These are phyloP conservation scores for Stellera chamaejasme DNA, from an alignment of 345 rosid genomes.

Conservation along the genomic window DNA sequence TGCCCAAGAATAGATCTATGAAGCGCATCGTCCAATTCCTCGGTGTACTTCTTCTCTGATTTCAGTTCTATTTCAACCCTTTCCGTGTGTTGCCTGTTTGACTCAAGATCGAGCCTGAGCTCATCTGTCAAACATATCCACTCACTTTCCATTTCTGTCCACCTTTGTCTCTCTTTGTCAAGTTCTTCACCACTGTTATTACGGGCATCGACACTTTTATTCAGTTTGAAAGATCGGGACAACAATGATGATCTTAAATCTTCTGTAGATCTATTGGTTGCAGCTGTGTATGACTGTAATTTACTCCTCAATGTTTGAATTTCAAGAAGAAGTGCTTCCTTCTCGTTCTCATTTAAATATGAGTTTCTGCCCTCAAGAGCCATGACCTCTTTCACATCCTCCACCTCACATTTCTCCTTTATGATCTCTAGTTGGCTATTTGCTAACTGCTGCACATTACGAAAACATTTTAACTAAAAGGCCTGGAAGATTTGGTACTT, in stretches of 20 bases:
- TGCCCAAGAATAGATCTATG: constrained; percentile 82
- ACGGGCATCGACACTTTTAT: constrained; percentile 34
- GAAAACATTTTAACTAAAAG: constrained; percentile 6
- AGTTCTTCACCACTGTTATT: constrained; percentile 43
- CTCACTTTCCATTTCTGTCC: constrained; percentile 97
- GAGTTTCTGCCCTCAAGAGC: constrained; percentile 12
- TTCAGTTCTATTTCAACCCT: constrained; percentile 57
- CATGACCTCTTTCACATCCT: constrained; percentile 39
- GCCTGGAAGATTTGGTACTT: not conserved
- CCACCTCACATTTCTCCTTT: constrained; percentile 33
- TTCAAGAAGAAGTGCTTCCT: constrained; percentile 76
- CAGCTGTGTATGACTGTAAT: constrained; percentile 41
- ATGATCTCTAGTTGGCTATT: constrained; percentile 17
- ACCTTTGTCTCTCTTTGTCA: constrained; percentile 67
- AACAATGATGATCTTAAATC: constrained; percentile 66
- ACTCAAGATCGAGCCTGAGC: constrained; percentile 75
- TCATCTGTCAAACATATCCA: constrained; percentile 93
- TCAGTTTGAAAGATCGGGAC: constrained; percentile 56
- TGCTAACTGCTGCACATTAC: not conserved
- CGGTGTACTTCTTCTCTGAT: constrained; percentile 53
- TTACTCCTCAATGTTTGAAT: constrained; percentile 57
- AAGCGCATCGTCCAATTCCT: constrained; percentile 89
- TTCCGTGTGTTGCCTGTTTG: constrained; percentile 66
- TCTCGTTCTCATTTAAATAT: constrained; percentile 43
- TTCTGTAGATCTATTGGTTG: constrained; percentile 48